Conservation (phyloP, 2,329 filamentous ascomycete species). For the Penicillium sp. region DNA sequence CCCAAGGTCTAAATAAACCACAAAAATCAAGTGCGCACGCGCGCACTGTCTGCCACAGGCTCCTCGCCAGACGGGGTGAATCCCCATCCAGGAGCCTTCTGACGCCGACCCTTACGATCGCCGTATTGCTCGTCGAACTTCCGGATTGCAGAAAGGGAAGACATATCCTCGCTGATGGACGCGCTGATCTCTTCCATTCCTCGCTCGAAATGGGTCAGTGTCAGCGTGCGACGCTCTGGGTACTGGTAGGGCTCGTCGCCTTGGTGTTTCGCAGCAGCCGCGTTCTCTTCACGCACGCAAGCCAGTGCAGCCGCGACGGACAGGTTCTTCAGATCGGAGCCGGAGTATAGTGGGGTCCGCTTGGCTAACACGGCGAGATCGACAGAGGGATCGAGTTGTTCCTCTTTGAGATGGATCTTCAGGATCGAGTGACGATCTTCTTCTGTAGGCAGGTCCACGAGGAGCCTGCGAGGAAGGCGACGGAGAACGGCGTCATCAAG, state of each 20-base stretch:
- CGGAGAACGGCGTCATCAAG: conserved; percentile 65
- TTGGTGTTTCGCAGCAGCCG: conserved; percentile 35
- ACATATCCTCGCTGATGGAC: conserved; percentile 92
- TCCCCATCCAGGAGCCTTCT: conserved; percentile 55
- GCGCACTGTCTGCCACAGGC: conserved; percentile 36
- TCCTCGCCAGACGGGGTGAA: conserved; percentile 44
- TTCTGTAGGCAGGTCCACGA: conserved; percentile 50
- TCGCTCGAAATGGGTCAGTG: conserved; percentile 72
- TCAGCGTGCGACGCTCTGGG: conserved; percentile 66
- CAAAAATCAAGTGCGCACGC: conserved; percentile 38
- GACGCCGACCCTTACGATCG: conserved; percentile 67
- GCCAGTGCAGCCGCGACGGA: conserved; percentile 50
- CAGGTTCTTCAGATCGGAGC: conserved; percentile 54
- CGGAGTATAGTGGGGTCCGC: conserved; percentile 50
- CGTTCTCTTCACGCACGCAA: conserved; percentile 49
- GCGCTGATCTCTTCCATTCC: conserved; percentile 86
- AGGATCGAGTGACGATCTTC: conserved; percentile 48
- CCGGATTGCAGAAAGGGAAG: conserved; percentile 75
- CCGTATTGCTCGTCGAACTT: conserved; percentile 97
- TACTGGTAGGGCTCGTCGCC: conserved; percentile 55
- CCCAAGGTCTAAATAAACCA: not conserved
- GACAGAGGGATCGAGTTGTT: conserved; percentile 43
- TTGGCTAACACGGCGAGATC: conserved; percentile 44
- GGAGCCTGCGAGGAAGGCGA: conserved; percentile 49
- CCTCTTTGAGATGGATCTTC: conserved; percentile 50